Conservation (phyloP, 805 yeast species). For the Saccharomycopsis fodiens region DNA sequence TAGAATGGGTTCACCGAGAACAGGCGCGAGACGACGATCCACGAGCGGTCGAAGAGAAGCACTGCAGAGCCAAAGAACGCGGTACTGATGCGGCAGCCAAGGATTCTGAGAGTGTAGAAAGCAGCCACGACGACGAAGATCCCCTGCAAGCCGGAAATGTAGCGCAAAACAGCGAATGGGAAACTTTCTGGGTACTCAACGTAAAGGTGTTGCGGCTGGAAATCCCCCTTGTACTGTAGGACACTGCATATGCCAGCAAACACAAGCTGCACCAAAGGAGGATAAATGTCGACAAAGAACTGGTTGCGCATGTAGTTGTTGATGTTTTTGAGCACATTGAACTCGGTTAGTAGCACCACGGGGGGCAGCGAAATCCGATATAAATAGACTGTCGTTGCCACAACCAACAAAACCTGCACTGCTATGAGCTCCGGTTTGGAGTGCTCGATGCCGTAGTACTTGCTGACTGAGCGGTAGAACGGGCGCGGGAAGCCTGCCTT, state of each 20-base stretch:
- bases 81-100: conserved; percentile 44
- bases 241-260: conserved; percentile 44
- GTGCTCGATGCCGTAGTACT: background rate
- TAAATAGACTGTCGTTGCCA: conserved; percentile 25
- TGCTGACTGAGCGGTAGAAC: conserved; percentile 8
- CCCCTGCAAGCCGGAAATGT: conserved; percentile 50
- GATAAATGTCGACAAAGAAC: conserved; percentile 65
- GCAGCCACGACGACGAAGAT: conserved; percentile 43
- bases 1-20: conserved; percentile 40
- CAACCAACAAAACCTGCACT: background rate
- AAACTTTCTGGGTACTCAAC: conserved; percentile 24
- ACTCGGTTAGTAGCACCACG: conserved; percentile 43
- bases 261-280: conserved; percentile 59
- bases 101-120: conserved; percentile 46
- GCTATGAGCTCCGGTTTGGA: background rate
- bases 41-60: conserved; percentile 55
- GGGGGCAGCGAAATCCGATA: conserved; percentile 31
- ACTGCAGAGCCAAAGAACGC: conserved; percentile 45
- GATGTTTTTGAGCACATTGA: conserved; percentile 34
- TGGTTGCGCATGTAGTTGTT: conserved; percentile 45
- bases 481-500: conserved; percentile 9
- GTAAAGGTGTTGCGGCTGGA: conserved; percentile 7
- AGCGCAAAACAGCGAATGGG: conserved; percentile 49
- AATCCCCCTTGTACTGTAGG: conserved; percentile 22
- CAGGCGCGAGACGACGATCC: conserved; percentile 53